Base-by-base conservation (phyloP, 305 asterid genomes). In the Fraxinus xanthoxyloides region DNA sequence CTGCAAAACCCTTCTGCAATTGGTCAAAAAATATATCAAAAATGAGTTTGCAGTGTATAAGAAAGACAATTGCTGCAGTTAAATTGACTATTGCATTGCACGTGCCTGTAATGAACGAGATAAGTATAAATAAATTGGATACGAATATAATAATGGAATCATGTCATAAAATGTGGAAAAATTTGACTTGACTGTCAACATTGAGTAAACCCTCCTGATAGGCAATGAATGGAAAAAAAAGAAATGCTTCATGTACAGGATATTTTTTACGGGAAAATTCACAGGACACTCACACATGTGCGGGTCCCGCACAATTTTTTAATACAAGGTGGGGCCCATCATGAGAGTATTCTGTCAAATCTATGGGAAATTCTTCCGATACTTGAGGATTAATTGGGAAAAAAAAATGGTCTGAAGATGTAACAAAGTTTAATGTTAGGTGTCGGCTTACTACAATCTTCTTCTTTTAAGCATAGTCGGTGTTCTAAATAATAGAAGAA, bases 1-100 rank as follows among this genome's bases (percentile, higher is more conserved):
- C 95, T 21, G 90, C 92, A 46, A 89, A 87, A 2, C 67, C 87
- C 31, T 82, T 81, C 94, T 93, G 87, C 75, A 78, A 13, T 32
- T 23, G 17, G 13, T 26, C n/a, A 24, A 26, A 63, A 28, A 23
- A 1, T n/a, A 34, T 1, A 43, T n/a, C 3, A 7, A 24, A 43
- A n/a, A 3, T 3, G 1, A 21, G 63, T 51, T 56, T 21, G 2
- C 7, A 0, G 6, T 1, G 4, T 32, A 23, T 24, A 51, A 15
- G 23, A 51, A 54, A 54, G 63, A 5, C 61, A 77, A 23, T n/a
- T 76, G 38, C 31, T 40, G 8, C 23, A 51, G 61, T 51, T 17
- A 51, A 51, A 51, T 17, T 51, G 8, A 46, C 56, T 0, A 15
- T 17, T 48, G 21, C 3, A 15, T 17, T 48, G 21, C 59, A 4